Evolutionary conservation across 805 yeast species (phyloP).

Genomic region (Ogataea parapolymorpha): DNA sequence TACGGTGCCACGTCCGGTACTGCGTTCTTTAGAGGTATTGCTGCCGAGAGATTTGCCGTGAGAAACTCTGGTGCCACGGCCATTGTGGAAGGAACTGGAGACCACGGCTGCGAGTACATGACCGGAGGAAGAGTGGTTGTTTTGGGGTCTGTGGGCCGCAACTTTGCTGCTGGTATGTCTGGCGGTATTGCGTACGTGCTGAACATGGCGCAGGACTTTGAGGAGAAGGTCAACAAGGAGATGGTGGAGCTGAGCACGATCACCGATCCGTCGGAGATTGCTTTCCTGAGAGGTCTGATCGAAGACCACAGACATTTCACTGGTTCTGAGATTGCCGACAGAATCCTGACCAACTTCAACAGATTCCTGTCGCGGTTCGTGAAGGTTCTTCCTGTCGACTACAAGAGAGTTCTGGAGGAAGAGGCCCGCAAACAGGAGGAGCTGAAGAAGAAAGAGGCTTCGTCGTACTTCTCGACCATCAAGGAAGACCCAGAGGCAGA

Average conservation of each 20-base stretch:
- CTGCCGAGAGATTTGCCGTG: slow-evolving; percentile 97
- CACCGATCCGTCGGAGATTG: slow-evolving; percentile 87
- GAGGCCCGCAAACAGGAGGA: slow-evolving; percentile 65
- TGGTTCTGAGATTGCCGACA: slow-evolving; percentile 83
- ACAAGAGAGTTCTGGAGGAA: slow-evolving; percentile 80
- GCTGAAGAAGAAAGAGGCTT: slow-evolving; percentile 63
- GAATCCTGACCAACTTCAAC: slow-evolving; percentile 82
- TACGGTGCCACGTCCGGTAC: slow-evolving; percentile 97
- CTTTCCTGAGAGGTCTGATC: slow-evolving; percentile 85
- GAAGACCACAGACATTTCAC: slow-evolving; percentile 97
- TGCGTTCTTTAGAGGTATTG: slow-evolving; percentile 93
- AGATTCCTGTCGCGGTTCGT: slow-evolving; percentile 84
- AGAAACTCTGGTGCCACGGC: slow-evolving; percentile 98
- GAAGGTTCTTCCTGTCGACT: slow-evolving; percentile 89
- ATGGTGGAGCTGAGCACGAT: slow-evolving; percentile 77
- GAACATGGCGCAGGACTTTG: slow-evolving; percentile 91
- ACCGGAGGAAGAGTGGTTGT: slow-evolving; percentile 98
- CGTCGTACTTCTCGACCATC: slow-evolving; percentile 62
- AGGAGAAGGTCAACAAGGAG: slow-evolving; percentile 71
- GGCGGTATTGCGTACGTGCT: slow-evolving; percentile 98
- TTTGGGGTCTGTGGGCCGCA: slow-evolving; percentile 85
- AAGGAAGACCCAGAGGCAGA: slow-evolving; percentile 83
- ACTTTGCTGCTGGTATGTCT: slow-evolving; percentile 97
- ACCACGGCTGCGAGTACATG: slow-evolving; percentile 99
- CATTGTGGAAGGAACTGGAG: slow-evolving; percentile 96